A percentile compares a stretch with the other conserved stretches of the same genome.
phyloP scores from a whole-genome alignment of 2,329 filamentous ascomycete genomes.

The Botrytis deweyae region DNA sequence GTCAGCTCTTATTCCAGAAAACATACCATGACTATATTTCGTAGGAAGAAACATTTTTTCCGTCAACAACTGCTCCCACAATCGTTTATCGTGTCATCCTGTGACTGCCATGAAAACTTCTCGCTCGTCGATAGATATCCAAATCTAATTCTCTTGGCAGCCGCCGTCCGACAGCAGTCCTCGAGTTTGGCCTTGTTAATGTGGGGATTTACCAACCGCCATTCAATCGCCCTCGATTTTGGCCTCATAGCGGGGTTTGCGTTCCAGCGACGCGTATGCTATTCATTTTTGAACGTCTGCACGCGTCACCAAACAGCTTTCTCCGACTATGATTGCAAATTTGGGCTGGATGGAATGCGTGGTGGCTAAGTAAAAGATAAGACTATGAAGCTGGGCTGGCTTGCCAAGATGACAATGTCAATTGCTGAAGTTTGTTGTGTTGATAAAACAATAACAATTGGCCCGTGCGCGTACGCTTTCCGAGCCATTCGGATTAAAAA shows the following conservation, averaged over 20 bases:
- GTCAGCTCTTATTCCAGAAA: background rate
- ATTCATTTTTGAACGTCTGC: background rate
- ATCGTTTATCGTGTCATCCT: background rate
- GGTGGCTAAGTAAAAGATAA: constrained; percentile 2
- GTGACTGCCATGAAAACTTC: background rate
- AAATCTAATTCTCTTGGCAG: background rate
- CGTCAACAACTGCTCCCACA: background rate
- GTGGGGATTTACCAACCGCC: background rate
- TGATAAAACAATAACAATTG: background rate
- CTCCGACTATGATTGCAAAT: background rate
- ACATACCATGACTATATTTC: background rate
- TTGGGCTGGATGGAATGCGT: background rate
- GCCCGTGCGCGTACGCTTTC: background rate
- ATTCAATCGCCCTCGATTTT: background rate
- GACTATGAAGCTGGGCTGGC: background rate
- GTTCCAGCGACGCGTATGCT: background rate
- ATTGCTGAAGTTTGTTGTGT: background rate
- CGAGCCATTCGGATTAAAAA: no score
- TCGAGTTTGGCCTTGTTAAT: background rate
- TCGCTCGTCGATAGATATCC: no score
- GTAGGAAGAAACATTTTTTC: background rate
- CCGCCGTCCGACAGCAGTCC: background rate
- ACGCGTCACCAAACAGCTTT: background rate
- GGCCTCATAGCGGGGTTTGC: background rate
- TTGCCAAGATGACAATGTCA: background rate